Base-by-base conservation (phyloP, 1,284 basidiomycete genomes). In the Fomes fomentarius region DNA sequence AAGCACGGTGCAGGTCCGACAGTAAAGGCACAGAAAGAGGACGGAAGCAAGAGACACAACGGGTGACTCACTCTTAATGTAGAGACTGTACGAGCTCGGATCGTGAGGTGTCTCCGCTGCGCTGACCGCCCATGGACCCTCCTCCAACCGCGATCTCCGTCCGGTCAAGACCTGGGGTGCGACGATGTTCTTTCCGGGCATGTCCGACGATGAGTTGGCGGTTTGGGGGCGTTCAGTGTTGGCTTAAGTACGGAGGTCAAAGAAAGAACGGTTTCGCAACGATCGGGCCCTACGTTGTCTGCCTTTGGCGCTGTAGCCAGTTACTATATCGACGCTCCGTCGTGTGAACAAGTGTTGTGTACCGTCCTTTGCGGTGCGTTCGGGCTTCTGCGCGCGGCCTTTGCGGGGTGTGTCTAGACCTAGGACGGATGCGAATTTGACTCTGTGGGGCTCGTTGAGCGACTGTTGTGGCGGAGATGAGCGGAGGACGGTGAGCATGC, bases 61-160 rank as follows among this genome's bases (percentile, higher is more conserved):
- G 12, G 47, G 47, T 46, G 15, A 75, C 77, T 69, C 67, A 79
- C 78, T 79, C 64, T 77, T 77, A 61, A 79, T 71, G 64, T 79
- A 80, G 50, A 79, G 70, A 60, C 71, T 76, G 68, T 74, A 78
- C 30, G 72, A 72, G 48, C 63, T 63, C 30, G 70, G 56, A 57
- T 74, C 73, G 52, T 76, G 70, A 14, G 74, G 74, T 22, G 72
- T 75, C 66, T 80, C 78, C 30, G 80, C 80, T 38, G 80, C 81
- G 58, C 76, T 79, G 63, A 83, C 72, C 46, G 74, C 71, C 81
- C 81, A 83, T 6, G 74, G 78, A 2, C 76, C 78, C 49, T 80
- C 79, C 64, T 74, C 74, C 30, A 71, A 60, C 44, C 67, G 66
- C 60, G 67, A 44, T 39, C 71, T 54, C 49, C 66, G 64, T 22